These are phyloP conservation scores for Chimonanthus praecox DNA, from an alignment of 164 flowering plant species.

Conservation along the genomic window DNA sequence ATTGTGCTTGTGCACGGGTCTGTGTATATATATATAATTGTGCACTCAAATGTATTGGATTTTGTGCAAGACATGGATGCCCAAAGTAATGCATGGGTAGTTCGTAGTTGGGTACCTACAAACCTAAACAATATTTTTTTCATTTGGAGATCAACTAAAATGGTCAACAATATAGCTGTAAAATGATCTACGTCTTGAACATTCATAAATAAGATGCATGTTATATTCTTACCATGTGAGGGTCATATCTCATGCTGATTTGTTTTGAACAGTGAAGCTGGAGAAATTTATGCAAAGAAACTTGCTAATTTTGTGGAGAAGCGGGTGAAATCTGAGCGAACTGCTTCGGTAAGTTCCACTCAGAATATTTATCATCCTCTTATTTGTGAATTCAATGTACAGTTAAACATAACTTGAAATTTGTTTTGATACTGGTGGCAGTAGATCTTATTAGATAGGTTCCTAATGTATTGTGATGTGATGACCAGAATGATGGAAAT, in stretches of 20 bases:
- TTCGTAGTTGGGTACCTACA: not conserved
- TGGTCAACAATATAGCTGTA: not conserved
- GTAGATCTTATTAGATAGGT: no score
- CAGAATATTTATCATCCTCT: no score
- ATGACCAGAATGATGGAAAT: no score
- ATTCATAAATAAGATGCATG: not conserved
- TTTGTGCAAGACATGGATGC: not conserved
- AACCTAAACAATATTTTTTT: not conserved
- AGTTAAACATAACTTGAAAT: no score
- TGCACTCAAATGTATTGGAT: no score
- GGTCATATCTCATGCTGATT: not conserved
- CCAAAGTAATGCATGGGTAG: not conserved
- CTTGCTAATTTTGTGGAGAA: constrained; percentile 91
- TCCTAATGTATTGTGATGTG: no score
- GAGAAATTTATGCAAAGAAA: constrained; percentile 85
- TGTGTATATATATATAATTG: no score
- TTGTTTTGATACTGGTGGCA: no score
- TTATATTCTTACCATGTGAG: not conserved
- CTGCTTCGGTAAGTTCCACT: constrained; percentile 88
- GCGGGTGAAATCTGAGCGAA: constrained; percentile 81
- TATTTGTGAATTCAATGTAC: no score
- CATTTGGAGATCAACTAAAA: not conserved
- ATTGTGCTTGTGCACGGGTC: no score
- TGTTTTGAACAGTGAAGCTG: constrained; percentile 61
- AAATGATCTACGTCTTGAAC: not conserved